These are phyloP conservation scores for Kodamaea plutei DNA, from an alignment of 1,139 yeast genomes.

Conservation along the genomic window DNA sequence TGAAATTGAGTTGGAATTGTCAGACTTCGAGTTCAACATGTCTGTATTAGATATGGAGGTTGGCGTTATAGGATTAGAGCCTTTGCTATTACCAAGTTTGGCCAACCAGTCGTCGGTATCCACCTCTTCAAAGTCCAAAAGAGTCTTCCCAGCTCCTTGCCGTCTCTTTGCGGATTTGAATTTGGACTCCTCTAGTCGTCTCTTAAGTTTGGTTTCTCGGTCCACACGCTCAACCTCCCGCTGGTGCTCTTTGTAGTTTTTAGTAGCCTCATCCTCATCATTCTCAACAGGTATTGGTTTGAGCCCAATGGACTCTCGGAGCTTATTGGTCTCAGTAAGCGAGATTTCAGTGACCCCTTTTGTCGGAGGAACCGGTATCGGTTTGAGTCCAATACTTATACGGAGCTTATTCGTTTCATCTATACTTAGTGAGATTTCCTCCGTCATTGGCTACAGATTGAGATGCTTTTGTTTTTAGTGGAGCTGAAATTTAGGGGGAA, in stretches of 20 bases:
- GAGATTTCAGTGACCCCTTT: slow-evolving; percentile 24
- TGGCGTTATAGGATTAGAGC: no score
- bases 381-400: slow-evolving; percentile 25
- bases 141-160: slow-evolving; percentile 15
- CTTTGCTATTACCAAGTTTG: slow-evolving; percentile 20
- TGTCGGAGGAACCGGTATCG: slow-evolving; percentile 9
- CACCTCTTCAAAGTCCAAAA: slow-evolving; percentile 19
- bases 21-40: no score
- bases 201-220: slow-evolving; percentile 1
- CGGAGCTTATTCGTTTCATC: slow-evolving; percentile 55
- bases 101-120: slow-evolving; percentile 41
- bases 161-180: slow-evolving; percentile 5
- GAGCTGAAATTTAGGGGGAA: no score
- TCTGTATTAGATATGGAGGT: no score
- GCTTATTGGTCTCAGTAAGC: slow-evolving; percentile 49
- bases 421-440: slow-evolving; percentile 30
- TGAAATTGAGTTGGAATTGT: no score
- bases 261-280: background rate
- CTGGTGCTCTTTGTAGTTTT: slow-evolving; percentile 1
- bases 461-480: no score
- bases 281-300: slow-evolving; percentile 11
- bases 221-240: slow-evolving; percentile 2
- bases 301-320: slow-evolving; percentile 36
- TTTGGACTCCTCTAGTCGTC: slow-evolving; percentile 5
- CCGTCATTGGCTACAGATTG: no score